Evolutionary conservation across 2,329 filamentous ascomycete genomes (phyloP).

Genomic region (Cryphonectria radicalis): DNA sequence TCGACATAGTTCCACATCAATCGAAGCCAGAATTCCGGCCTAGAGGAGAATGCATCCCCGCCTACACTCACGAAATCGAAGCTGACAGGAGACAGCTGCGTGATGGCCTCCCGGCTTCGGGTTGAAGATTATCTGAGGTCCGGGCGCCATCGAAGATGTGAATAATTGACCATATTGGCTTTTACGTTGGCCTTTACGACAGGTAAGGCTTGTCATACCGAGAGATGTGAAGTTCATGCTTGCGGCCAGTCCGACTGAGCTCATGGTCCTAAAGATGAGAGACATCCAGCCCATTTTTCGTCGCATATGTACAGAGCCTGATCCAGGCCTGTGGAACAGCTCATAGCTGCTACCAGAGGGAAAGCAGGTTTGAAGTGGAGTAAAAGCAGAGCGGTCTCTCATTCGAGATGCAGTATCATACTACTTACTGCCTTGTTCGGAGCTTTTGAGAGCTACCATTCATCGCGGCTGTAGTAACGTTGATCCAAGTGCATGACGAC

Average conservation of each 20-base stretch:
- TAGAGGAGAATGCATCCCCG: background rate
- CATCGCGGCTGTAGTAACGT: background rate
- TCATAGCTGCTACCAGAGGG: background rate
- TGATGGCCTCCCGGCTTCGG: constrained; percentile 41
- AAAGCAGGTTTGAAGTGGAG: background rate
- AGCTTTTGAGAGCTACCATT: background rate
- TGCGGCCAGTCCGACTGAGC: background rate
- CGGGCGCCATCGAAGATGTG: constrained; percentile 49
- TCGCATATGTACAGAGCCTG: background rate
- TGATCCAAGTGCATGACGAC: background rate
- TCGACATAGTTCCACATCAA: background rate
- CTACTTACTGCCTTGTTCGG: background rate
- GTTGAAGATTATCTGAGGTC: constrained; percentile 47
- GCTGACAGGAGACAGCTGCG: background rate
- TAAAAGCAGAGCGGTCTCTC: too few species aligned
- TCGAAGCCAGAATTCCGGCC: background rate
- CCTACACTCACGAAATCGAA: too few species aligned
- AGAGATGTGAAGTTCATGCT: background rate
- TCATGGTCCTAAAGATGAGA: background rate
- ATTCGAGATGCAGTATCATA: background rate
- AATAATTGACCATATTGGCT: constrained; percentile 30
- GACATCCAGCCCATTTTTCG: background rate
- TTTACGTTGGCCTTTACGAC: constrained; percentile 53
- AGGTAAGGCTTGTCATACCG: constrained; percentile 46
- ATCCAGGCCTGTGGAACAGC: background rate